Base-by-base conservation (phyloP, 768 basidiomycete species). In the Trametes meyenii region DNA sequence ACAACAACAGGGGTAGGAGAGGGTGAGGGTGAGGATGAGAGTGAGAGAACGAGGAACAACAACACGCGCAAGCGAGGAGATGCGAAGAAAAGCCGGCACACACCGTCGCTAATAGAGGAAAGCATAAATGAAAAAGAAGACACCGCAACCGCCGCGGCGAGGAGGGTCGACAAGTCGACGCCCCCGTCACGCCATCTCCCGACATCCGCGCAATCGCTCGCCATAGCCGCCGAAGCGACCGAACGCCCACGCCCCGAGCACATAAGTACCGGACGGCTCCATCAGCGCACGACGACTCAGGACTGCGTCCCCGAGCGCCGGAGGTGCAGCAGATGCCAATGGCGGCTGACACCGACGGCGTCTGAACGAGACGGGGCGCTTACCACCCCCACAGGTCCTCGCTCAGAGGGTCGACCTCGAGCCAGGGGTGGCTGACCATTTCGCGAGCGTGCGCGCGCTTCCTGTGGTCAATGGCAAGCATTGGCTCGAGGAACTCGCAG, bases 391-490 rank as follows among this genome's bases (percentile, higher is more conserved):
- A 61, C 24, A 67, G 55, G 44, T 62, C 66, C 49, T 61, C 60
- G 57, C 58, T 62, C 14, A 58, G 49, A 45, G 61, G 57, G 56
- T 74, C 69, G 60, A 78, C 68, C 21, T 74, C 73, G 59, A 96
- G 73, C 94, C 94, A 97, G 51, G 80, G 75, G 69, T 94, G 90
- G 58, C 85, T 78, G 55, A 87, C 78, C 78, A 95, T 79, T 59
- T 93, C 90, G 39, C 83, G 79, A 14, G 94, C 93, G 48, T 84
- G 79, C 44, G 81, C 82, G 36, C 94, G 87, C 55, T 84, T 75
- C 66, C 83, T 81, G 70, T 86, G 86, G 68, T 94, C 88, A 58
- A 87, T 74, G 33, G 80, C 76, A 63, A 94, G 80, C 92, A 92
- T 92, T 29, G 90, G 90, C 65, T 80, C 78, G 63, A 94, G 73